These are phyloP conservation scores for Fistulinella prunicolor DNA, from an alignment of 768 basidiomycete species.

Conservation along the genomic window DNA sequence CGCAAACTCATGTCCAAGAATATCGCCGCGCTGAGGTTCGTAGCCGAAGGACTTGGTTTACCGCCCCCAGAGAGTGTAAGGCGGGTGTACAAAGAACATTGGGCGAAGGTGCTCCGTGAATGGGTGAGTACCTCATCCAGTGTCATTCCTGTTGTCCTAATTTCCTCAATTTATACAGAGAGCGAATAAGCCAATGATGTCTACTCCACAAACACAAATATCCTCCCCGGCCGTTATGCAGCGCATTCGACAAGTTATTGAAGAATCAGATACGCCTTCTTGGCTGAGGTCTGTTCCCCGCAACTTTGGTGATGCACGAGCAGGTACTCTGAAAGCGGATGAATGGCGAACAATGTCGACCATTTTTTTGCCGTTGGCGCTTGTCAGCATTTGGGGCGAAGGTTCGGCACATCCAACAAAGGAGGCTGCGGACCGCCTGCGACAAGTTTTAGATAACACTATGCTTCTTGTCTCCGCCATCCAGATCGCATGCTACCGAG, in stretches of 20 bases:
- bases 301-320: not conserved
- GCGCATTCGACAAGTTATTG: not conserved
- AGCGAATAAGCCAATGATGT: not conserved
- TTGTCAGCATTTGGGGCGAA: not conserved
- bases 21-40: not conserved
- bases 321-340: constrained; percentile 1
- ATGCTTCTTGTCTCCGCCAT: constrained; percentile 1
- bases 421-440: not conserved
- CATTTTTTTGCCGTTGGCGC: not conserved
- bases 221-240: not conserved
- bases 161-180: not conserved
- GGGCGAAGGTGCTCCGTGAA: not conserved
- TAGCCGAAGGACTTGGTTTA: not conserved
- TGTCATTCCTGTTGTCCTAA: no score
- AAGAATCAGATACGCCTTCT: not conserved
- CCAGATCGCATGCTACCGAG: not conserved
- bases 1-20: not conserved
- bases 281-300: not conserved
- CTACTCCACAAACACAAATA: not conserved
- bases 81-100: not conserved
- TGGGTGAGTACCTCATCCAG: not conserved
- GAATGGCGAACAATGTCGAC: constrained; percentile 1
- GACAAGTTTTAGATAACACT: not conserved
- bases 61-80: not conserved
- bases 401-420: not conserved